Evolutionary conservation across 306 rosid genomes (phyloP), one percentile per base, ranked within the genome.

Genomic region (Cicer cuneatum): DNA sequence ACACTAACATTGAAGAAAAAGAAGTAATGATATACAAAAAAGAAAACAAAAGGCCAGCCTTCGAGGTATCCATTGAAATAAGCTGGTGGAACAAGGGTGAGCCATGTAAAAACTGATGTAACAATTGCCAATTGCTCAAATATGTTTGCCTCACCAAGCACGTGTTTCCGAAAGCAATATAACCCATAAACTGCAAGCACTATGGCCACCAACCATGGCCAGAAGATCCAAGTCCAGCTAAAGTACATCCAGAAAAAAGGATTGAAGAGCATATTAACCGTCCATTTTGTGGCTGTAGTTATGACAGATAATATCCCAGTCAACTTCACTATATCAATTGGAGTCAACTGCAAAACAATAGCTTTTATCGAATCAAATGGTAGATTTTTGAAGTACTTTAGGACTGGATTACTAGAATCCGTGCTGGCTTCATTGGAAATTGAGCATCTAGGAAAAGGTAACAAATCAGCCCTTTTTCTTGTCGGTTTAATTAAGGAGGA

Each of bases 231-330:
- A 52, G 85, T 85, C 98, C 97, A 90, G 86, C 98, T 91, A 75
- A 91, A 90, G 81, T 94, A 94, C 97, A 91, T 91, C 97, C 98
- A 94, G 80, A 91, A 87, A 59, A 94, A 92, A 12, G 99, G 99
- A 75, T 78, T 94, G 80, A 90, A 42, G 12, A 87, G 75, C 79
- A 76, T 69, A 81, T 86, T 87, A 62, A 77, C 19, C 9, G 96
- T 74, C 96, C 92, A 85, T 83, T 86, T 92, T 15, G 89, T 67
- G 72, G 90, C 87, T 78, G 95, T 92, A 76, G 85, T 69, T 29
- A 89, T 70, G 64, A 85, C 72, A 9, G 93, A 78, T 51, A 87
- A 52, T 66, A 94, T 68, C 52, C 83, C 92, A 57, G 89, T 86
- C 93, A 87, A 92, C 80, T 91, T 94, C 42, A 88, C 80, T 4